Conservation (phyloP, 2,329 filamentous ascomycete genomes). For the Verticillium longisporum region DNA sequence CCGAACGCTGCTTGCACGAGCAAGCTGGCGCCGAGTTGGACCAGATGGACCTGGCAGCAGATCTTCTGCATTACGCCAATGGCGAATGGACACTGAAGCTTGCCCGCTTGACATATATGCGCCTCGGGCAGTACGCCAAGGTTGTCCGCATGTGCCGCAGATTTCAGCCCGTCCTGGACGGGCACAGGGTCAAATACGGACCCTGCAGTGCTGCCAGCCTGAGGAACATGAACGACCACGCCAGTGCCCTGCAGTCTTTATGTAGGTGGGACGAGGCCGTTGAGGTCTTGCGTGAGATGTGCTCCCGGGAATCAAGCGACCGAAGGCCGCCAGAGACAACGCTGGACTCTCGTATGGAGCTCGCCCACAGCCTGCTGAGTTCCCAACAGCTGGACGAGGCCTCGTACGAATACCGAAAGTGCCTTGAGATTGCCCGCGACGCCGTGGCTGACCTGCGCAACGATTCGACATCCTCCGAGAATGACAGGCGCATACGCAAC, state of each 20-base stretch:
- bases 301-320: slow-evolving; percentile 7
- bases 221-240: slow-evolving; percentile 10
- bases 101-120: slow-evolving; percentile 9
- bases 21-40: slow-evolving; percentile 8
- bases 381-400: slow-evolving; percentile 8
- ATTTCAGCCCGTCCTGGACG: slow-evolving; percentile 9
- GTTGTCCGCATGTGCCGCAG: slow-evolving; percentile 9
- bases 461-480: neutral
- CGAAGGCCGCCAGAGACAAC: slow-evolving; percentile 7
- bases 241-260: slow-evolving; percentile 7
- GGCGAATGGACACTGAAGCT: slow-evolving; percentile 14
- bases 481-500: slow-evolving; percentile 9
- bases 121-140: slow-evolving; percentile 8
- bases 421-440: slow-evolving; percentile 8
- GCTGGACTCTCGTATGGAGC: slow-evolving; percentile 7
- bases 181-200: slow-evolving; percentile 7
- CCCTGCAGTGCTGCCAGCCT: slow-evolving; percentile 7
- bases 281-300: slow-evolving; percentile 9
- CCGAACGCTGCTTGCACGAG: slow-evolving; percentile 8
- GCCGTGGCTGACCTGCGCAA: slow-evolving; percentile 4
- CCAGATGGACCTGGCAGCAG: slow-evolving; percentile 10
- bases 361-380: slow-evolving; percentile 8
- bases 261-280: slow-evolving; percentile 10
- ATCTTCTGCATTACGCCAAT: slow-evolving; percentile 13
- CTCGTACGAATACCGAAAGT: slow-evolving; percentile 12